Percentiles rank a stretch among this genome's conserved stretches.
phyloP scores from a whole-genome alignment of 2,329 filamentous ascomycete species.

The Daldinia eschscholtzii region DNA sequence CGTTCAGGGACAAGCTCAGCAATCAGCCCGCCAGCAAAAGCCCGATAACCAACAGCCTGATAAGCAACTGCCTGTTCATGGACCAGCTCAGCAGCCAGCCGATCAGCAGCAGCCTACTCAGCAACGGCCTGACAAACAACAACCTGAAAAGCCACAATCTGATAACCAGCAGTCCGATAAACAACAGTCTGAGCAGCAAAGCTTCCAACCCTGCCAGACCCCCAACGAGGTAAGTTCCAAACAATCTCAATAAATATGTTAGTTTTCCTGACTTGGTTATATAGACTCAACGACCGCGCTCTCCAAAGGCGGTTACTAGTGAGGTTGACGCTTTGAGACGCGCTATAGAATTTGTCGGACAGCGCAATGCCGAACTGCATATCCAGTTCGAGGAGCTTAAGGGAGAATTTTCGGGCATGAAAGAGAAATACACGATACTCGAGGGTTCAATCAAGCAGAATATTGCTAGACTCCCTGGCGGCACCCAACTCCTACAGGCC shows the following conservation, averaged over 20 bases:
- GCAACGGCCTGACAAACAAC: not conserved
- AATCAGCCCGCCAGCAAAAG: not conserved
- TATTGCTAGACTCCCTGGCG: not conserved
- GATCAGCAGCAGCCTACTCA: not conserved
- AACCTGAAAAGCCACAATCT: not conserved
- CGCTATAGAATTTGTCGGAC: conserved; percentile 4
- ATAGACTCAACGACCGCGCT: not conserved
- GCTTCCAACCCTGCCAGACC: not conserved
- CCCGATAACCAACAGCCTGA: not conserved
- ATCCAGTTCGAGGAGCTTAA: not conserved
- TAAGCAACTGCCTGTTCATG: not conserved
- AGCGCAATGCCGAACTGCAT: not conserved
- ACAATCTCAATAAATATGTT: not conserved
- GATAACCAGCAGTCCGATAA: not conserved
- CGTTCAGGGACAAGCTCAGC: not conserved
- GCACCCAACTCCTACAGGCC: not conserved
- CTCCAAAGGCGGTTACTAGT: not conserved
- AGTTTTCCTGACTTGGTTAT: not conserved
- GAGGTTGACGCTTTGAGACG: not conserved
- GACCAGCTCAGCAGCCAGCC: not conserved
- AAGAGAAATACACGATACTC: not conserved
- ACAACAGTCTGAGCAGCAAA: not conserved
- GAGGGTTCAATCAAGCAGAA: not conserved
- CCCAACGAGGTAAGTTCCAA: not conserved
- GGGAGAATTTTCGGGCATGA: not conserved